Conservation (phyloP, 169 alveolate genomes). For the Cyclospora cayetanensis region DNA sequence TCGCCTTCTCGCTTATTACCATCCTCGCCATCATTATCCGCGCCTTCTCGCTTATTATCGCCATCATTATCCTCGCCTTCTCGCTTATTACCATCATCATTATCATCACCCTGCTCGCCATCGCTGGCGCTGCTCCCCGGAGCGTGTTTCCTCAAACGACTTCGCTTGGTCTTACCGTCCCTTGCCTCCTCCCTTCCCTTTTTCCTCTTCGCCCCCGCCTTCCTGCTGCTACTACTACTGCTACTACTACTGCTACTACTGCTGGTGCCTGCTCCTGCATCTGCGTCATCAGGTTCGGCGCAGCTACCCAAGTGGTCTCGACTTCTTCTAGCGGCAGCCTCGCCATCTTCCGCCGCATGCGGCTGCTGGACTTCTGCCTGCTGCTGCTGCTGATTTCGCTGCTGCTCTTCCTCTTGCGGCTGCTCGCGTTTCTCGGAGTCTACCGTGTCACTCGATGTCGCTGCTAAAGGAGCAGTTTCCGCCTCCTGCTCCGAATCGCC, state of each 20-base stretch:
- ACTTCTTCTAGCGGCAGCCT: background rate
- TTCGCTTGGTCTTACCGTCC: background rate
- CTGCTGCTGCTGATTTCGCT: conserved; percentile 21
- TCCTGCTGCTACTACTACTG: background rate
- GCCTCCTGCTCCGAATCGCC: background rate
- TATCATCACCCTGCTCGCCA: background rate
- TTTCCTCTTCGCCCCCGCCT: background rate
- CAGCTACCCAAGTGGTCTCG: background rate
- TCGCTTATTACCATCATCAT: background rate
- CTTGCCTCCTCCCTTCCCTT: background rate
- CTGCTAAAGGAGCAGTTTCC: background rate
- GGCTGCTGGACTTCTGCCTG: background rate
- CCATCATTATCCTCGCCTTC: no score
- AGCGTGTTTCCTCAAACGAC: background rate
- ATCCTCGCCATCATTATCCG: background rate
- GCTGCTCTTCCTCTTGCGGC: background rate
- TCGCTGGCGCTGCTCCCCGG: background rate
- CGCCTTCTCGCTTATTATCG: background rate
- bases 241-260: background rate
- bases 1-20: no score
- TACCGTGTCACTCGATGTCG: background rate
- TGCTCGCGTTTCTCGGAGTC: background rate
- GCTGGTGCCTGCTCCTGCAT: background rate
- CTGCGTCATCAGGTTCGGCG: background rate
- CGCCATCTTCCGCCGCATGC: background rate